Percentiles rank a stretch among this genome's conserved stretches.
These are phyloP conservation scores for Lumnitzera racemosa DNA, from an alignment of 345 rosid genomes.

Conservation along the genomic window DNA sequence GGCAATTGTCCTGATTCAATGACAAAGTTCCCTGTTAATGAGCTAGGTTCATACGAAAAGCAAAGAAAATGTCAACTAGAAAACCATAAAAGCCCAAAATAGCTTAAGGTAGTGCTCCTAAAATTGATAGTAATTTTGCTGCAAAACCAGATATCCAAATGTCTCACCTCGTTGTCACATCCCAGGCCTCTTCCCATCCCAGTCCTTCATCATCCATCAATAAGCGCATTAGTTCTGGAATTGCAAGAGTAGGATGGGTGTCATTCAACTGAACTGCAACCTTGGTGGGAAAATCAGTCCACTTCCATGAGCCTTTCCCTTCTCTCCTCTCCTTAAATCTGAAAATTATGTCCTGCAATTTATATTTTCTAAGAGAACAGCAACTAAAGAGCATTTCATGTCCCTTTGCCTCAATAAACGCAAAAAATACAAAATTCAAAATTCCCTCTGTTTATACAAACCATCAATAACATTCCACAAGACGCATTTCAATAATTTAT, in stretches of 20 bases:
- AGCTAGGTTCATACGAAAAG: conserved; percentile 3
- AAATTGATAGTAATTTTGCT: neutral
- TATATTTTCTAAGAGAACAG: conserved; percentile 11
- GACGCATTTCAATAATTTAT: too few species aligned
- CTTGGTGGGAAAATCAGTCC: conserved; percentile 90
- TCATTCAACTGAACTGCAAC: conserved; percentile 95
- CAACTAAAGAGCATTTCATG: neutral
- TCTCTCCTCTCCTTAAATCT: conserved; percentile 76
- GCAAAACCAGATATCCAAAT: conserved; percentile 3
- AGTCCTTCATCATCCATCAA: conserved; percentile 86
- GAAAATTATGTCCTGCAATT: conserved; percentile 71
- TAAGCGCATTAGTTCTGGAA: conserved; percentile 93
- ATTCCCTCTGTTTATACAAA: too few species aligned
- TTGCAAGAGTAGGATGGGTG: conserved; percentile 96
- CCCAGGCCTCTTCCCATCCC: conserved; percentile 99
- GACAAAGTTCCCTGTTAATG: conserved; percentile 13
- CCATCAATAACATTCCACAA: too few species aligned
- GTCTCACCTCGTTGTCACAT: conserved; percentile 60
- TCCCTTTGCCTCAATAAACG: neutral
- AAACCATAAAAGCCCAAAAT: conserved; percentile 3
- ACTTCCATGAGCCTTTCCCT: conserved; percentile 42
- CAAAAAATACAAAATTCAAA: neutral
- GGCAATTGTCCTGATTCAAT: conserved; percentile 68
- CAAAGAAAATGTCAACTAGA: neutral
- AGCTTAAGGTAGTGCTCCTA: neutral